These are phyloP conservation scores for Escovopsis sp. DNA, from an alignment of 2,329 filamentous ascomycete genomes.

Conservation along the genomic window DNA sequence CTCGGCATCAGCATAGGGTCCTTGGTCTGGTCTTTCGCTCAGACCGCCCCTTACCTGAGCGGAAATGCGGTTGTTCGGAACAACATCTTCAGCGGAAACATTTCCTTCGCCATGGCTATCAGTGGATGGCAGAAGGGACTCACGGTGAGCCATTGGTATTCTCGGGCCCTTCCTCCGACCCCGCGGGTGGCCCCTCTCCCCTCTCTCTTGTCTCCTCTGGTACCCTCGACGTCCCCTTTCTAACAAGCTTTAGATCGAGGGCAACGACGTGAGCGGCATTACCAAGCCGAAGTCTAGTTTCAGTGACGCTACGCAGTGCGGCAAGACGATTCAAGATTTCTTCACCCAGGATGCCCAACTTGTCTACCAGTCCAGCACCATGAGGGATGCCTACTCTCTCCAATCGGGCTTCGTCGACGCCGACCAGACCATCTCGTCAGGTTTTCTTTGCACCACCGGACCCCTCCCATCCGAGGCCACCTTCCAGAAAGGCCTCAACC, in stretches of 20 bases:
- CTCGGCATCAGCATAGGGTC: conserved; percentile 12
- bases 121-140: conserved; percentile 13
- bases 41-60: conserved; percentile 7
- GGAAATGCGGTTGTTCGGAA: conserved; percentile 9
- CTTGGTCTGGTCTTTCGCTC: conserved; percentile 12
- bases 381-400: conserved; percentile 8
- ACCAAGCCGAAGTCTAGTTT: conserved; percentile 9
- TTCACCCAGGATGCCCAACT: conserved; percentile 11
- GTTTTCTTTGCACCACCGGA: too few species aligned
- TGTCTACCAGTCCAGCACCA: conserved; percentile 9
- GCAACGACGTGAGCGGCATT: conserved; percentile 9
- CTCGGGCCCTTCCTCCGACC: not conserved
- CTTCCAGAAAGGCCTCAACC: too few species aligned
- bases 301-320: conserved; percentile 9
- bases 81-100: conserved; percentile 9
- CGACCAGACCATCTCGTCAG: too few species aligned
- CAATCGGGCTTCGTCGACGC: conserved; percentile 10
- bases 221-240: too few species aligned
- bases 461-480: too few species aligned
- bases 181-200: too few species aligned
- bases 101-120: conserved; percentile 12
- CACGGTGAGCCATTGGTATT: conserved; percentile 2
- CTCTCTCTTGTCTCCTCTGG: too few species aligned
- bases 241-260: conserved; percentile 4
- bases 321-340: conserved; percentile 6